A percentile compares a stretch with the other conserved stretches of the same genome.
Conservation (phyloP, 352 stramenopile species). For the Phytophthora fragariaefolia region DNA sequence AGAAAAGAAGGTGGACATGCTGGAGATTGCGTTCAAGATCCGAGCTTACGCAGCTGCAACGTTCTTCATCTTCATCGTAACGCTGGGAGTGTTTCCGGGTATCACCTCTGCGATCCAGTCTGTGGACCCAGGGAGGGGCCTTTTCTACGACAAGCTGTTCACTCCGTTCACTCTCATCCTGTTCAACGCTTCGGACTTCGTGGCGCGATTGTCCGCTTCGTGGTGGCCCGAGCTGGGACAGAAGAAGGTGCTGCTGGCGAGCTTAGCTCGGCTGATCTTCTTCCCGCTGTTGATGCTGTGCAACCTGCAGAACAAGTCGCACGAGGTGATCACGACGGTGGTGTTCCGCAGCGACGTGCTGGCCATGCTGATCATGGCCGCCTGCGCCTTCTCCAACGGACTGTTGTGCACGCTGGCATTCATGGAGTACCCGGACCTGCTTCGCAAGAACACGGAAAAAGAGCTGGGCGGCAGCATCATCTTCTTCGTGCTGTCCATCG, state of each 20-base stretch:
- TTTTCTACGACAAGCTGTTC: constrained; percentile 74
- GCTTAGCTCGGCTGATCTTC: constrained; percentile 56
- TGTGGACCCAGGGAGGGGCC: constrained; percentile 43
- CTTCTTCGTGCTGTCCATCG: constrained; percentile 83
- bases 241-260: constrained; percentile 46
- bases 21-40: constrained; percentile 67
- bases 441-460: constrained; percentile 67
- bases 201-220: constrained; percentile 62
- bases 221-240: constrained; percentile 40
- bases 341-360: constrained; percentile 78
- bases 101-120: constrained; percentile 79
- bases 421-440: constrained; percentile 77
- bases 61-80: constrained; percentile 85
- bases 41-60: constrained; percentile 60
- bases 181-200: constrained; percentile 80
- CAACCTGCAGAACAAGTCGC: constrained; percentile 76
- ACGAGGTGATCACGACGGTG: constrained; percentile 70
- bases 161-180: constrained; percentile 80
- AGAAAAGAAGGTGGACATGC: constrained; percentile 47
- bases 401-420: constrained; percentile 73
- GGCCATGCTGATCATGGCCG: constrained; percentile 59
- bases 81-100: constrained; percentile 76
- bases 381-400: constrained; percentile 75
- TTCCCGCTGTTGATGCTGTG: constrained; percentile 79
- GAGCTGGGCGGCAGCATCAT: constrained; percentile 80